Conservation (phyloP, 2,329 filamentous ascomycete genomes). For the Cladophialophora yegresii region DNA sequence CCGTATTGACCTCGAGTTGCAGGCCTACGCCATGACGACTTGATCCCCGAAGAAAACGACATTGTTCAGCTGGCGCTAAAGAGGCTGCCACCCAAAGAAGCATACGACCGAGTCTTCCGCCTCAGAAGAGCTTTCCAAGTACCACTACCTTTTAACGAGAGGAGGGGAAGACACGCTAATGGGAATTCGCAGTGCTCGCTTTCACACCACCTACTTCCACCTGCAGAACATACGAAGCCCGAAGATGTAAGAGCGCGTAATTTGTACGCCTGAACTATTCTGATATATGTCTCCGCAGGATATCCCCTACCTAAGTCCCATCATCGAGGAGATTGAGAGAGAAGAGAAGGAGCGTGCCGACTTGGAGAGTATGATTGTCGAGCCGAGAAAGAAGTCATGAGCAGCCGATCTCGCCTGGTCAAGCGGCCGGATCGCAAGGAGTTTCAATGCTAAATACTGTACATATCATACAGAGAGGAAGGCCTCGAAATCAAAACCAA, state of each 20-base stretch:
- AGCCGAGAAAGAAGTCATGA: constrained; percentile 22
- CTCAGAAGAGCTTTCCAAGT: constrained; percentile 93
- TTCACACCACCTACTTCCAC: constrained; percentile 65
- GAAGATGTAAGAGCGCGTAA: constrained; percentile 58
- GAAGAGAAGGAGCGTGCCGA: constrained; percentile 68
- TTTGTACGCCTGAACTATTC: constrained; percentile 18
- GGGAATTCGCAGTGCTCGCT: constrained; percentile 60
- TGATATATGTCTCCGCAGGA: constrained; percentile 55
- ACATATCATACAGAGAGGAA: constrained; percentile 19
- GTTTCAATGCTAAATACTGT: constrained; percentile 19
- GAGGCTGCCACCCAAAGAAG: constrained; percentile 84
- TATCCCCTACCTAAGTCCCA: constrained; percentile 63
- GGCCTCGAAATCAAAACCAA: not conserved
- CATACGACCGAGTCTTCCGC: constrained; percentile 96
- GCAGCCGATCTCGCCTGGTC: too few relatives aligned
- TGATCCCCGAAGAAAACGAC: constrained; percentile 91
- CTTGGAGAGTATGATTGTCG: constrained; percentile 65
- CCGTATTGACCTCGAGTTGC: constrained; percentile 18
- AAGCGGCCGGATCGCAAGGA: not conserved
- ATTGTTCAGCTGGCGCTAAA: constrained; percentile 82
- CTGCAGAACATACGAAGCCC: constrained; percentile 67
- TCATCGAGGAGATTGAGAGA: constrained; percentile 69
- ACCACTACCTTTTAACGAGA: constrained; percentile 35
- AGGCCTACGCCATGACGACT: constrained; percentile 77
- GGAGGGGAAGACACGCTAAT: not conserved